Evolutionary conservation across 805 yeast species (phyloP), one percentile per base, ranked within the genome.

Genomic region (Lipomyces mesembrius): DNA sequence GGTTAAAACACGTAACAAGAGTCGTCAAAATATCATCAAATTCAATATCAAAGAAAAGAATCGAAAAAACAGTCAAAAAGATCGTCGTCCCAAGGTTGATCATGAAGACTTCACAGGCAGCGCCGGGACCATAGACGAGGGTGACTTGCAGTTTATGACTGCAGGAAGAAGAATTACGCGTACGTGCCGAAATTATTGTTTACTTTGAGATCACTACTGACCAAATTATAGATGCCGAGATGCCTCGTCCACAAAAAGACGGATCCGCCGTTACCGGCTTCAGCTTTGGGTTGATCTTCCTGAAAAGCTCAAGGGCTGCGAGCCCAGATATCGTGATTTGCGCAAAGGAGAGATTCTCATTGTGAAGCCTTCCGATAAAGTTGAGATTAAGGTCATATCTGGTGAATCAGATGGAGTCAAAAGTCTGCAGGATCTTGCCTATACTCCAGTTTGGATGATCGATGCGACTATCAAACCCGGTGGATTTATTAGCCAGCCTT

Each of bases 91-190:
- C 27, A 25, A 25, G 71, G 79, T 90, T 77, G 89, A 91, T 4
- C 96, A 90, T 75, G 92, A 89, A 75, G 97, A 92, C 76, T 91
- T 92, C 78, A 90, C 96, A 1, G 97, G 97, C 0, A 80, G 89
- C n/a, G 83, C 84, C 62, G 97, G 97, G 64, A 82, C 90, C 8
- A 79, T 92, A 61, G 82, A 84, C 68, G 86, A 91, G 7, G 97
- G 97, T 65, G 97, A 92, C 76, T 80, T 92, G 71, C 97, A 92
- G 77, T 91, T 92, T 77, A 92, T 92, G 97, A 92, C 97, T 34
- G 97, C 97, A 5, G 97, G 97, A 67, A 84, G 84, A 72, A 97
- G 96, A 60, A 86, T 91, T 49, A 90, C 90, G 63, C 97, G 91
- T 76, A 46, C 11, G 55, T 43, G 12, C 4, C 43, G 29, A 17